Percentiles rank a stretch among this genome's conserved stretches.
These are phyloP conservation scores for Pseudonectria foliicola DNA, from an alignment of 2,329 filamentous ascomycete genomes.

Conservation along the genomic window DNA sequence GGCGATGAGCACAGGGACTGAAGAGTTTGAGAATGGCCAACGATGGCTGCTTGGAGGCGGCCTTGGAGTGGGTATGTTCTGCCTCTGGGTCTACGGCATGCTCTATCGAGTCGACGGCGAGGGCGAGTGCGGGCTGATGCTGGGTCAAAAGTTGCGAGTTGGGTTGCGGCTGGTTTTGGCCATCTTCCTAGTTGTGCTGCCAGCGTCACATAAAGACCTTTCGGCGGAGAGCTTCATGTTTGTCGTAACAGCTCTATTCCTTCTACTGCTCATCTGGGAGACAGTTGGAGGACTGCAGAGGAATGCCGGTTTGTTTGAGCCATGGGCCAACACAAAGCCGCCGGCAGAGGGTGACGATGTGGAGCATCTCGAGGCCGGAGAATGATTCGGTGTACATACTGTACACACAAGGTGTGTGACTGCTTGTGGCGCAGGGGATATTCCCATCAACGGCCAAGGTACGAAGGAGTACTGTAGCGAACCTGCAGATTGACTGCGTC, in stretches of 20 bases:
- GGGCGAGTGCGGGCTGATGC: conserved; percentile 27
- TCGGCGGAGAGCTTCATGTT: conserved; percentile 30
- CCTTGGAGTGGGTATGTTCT: conserved; percentile 37
- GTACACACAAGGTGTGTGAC: too few relatives aligned
- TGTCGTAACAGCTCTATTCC: conserved; percentile 36
- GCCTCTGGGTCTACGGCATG: conserved; percentile 35
- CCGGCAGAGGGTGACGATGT: conserved; percentile 18
- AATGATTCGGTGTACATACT: too few relatives aligned
- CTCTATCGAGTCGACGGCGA: conserved; percentile 34
- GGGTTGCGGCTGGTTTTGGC: conserved; percentile 27
- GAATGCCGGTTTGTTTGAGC: conserved; percentile 25
- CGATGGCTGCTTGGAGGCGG: conserved; percentile 42
- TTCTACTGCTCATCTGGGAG: conserved; percentile 37
- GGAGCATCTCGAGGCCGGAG: conserved; percentile 3
- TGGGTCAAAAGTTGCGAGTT: conserved; percentile 28
- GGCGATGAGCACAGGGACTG: conserved; percentile 31
- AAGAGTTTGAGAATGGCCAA: conserved; percentile 34
- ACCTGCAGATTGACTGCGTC: too few relatives aligned
- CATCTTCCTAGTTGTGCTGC: conserved; percentile 28
- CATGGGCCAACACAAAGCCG: conserved; percentile 24
- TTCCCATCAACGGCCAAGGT: too few relatives aligned
- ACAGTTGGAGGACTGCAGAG: conserved; percentile 30
- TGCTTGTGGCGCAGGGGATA: too few relatives aligned
- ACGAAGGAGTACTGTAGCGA: too few relatives aligned
- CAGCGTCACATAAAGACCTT: conserved; percentile 27